phyloP scores from a whole-genome alignment of 352 stramenopile genomes.

The Chrysophaeum taylorii region DNA sequence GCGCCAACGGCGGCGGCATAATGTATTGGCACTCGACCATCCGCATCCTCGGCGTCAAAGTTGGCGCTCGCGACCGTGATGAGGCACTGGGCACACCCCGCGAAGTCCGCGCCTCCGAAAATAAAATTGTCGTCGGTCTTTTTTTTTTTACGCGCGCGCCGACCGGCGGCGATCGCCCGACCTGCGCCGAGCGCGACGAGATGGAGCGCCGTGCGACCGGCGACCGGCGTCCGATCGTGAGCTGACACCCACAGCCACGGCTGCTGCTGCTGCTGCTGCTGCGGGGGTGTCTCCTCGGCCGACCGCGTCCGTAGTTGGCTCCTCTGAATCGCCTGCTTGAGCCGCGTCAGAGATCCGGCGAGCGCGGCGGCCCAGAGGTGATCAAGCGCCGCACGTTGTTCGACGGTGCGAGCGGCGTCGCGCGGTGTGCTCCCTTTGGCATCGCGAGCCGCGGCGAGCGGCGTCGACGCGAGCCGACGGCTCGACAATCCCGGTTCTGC shows the following conservation, averaged over 20 bases:
- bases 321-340: not conserved
- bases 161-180: not conserved
- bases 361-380: constrained; percentile 2
- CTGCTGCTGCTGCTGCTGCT: no score
- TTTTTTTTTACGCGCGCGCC: not conserved
- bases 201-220: not conserved
- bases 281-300: not conserved
- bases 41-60: not conserved
- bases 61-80: not conserved
- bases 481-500: no score
- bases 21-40: not conserved
- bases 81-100: not conserved
- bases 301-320: not conserved
- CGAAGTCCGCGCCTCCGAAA: no score
- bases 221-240: not conserved
- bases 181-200: not conserved
- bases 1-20: not conserved
- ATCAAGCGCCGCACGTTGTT: not conserved
- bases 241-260: not conserved
- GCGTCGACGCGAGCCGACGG: no score
- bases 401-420: not conserved
- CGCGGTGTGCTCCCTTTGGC: not conserved
- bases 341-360: not conserved
- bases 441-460: not conserved
- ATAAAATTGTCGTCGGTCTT: not conserved